Evolutionary conservation across 441 rosid genomes (phyloP), one percentile per base, ranked within the genome.

Genomic region (Melastoma candidum): DNA sequence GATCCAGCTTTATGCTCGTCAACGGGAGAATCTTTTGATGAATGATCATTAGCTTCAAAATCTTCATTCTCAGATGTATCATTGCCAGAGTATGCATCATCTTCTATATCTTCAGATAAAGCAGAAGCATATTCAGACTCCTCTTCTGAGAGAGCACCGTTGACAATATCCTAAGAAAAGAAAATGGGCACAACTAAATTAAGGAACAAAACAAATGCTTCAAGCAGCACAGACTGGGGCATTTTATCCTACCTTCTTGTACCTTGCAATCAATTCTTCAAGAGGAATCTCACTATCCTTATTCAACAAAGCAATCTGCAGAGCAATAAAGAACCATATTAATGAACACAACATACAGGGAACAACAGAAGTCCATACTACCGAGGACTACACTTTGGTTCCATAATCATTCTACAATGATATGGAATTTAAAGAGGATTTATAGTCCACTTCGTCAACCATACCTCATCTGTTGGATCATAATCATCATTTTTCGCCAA

Each of bases 191-290:
- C 66, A 54, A 17, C 29, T 53, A 58, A 54, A 62, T 56, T 68
- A 61, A 64, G 51, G 53, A 48, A 56, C 24, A 44, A 58, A 39
- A 44, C 39, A 36, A 53, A 58, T 46, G 14, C 41, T 9, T 32
- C 46, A 54, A 26, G 48, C 26, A 32, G 41, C 2, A 58, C 43
- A 63, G 44, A 66, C 53, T 72, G 55, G 64, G 50, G 49, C 59
- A 68, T 66, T 59, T 76, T 14, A 54, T 71, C 93, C 65, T 87
- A 94, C 99, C 97, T 90, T 77, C 73, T 71, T 90, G 80, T 90
- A 94, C 96, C 92, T 85, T 72, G 92, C 85, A 74, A 90, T 92
- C 81, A 94, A 72, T 68, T 79, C 92, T 76, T 85, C 90, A 63
- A 95, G 56, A 9, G 97, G 82, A 47, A 84, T 78, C 71, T 90